These are phyloP conservation scores for Sideroxylon spinosum DNA, from an alignment of 179 eudicot species.

Conservation along the genomic window DNA sequence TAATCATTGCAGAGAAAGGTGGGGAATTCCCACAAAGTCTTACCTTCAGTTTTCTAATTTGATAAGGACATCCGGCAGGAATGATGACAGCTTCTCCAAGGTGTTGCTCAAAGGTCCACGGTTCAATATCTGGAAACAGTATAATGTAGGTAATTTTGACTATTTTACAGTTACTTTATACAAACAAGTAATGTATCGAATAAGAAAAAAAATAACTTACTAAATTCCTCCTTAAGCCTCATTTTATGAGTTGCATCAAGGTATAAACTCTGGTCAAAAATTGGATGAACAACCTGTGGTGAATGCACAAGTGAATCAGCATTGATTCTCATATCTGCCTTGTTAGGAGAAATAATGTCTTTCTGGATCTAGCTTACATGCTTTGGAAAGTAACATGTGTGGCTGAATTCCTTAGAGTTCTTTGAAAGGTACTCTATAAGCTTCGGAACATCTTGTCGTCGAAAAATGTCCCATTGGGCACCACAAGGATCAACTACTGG, in stretches of 20 bases:
- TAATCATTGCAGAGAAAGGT: background rate
- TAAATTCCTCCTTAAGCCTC: constrained; percentile 80
- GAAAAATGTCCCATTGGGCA: constrained; percentile 85
- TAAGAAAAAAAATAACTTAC: constrained; percentile 38
- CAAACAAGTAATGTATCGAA: background rate
- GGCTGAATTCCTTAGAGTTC: constrained; percentile 51
- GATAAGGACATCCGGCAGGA: constrained; percentile 98
- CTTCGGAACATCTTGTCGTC: constrained; percentile 77
- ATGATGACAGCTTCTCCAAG: constrained; percentile 88
- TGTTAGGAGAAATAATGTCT: background rate
- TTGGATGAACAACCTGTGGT: constrained; percentile 68
- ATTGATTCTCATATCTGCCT: constrained; percentile 2
- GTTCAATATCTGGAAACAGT: constrained; percentile 62
- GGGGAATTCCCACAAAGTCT: background rate
- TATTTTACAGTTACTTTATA: background rate
- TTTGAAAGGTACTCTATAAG: constrained; percentile 61
- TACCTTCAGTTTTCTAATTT: constrained; percentile 71
- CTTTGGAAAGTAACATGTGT: constrained; percentile 28
- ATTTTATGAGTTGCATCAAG: constrained; percentile 66
- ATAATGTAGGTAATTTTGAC: constrained; percentile 1
- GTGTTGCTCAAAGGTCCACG: constrained; percentile 84
- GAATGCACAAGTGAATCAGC: constrained; percentile 14
- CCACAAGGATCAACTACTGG: constrained; percentile 36
- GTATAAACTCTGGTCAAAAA: constrained; percentile 72
- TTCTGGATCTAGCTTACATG: constrained; percentile 35